Evolutionary conservation across 768 basidiomycete genomes (phyloP), one percentile per base, ranked within the genome.

Genomic region (Favolaschia claudopus): DNA sequence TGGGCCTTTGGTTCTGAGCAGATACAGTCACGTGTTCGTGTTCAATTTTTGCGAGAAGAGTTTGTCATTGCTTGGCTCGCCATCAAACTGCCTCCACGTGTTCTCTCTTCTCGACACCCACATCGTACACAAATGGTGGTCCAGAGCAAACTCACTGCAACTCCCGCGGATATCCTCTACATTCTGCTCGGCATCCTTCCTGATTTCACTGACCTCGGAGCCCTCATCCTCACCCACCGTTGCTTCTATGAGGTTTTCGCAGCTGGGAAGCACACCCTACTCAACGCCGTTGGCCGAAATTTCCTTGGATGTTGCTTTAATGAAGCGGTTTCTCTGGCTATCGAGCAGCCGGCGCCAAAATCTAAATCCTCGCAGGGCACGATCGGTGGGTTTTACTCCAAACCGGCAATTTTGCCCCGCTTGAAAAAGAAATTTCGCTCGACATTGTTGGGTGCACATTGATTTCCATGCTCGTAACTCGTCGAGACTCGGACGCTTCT

Each of bases 271-370:
- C 31, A 52, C 19, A 51, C 38, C 15, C 45, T 60, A 6, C 32
- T 60, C 9, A 33, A 50, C 17, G 33, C 58, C 14, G 58, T 60
- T 7, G 58, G 38, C 5, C 58, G 46, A 24, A 60, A 60, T 28
- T 60, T 60, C 27, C 37, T 54, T 32, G 58, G 58, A 1, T 19
- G 25, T 20, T 32, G 53, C 31, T 60, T 60, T 29, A 37, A 19
- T 13, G 58, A 60, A 31, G 58, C 58, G 14, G 39, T 60, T 1
- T 52, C 54, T 10, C 58, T 60, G 10, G 58, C 52, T 38, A 44
- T 50, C 14, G 32, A 45, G 12, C 51, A 48, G n/a, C 51, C 53
- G 27, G 54, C 53, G 31, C 51, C 32, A 38, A 46, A 54, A n/a
- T n/a, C n/a, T 10, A 46, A 52, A 5, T 53, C 31, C 2, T 13